A percentile compares a stretch with the other conserved stretches of the same genome.
These are phyloP conservation scores for Tubosaeta sp. DNA, from an alignment of 768 basidiomycete species.

Conservation along the genomic window DNA sequence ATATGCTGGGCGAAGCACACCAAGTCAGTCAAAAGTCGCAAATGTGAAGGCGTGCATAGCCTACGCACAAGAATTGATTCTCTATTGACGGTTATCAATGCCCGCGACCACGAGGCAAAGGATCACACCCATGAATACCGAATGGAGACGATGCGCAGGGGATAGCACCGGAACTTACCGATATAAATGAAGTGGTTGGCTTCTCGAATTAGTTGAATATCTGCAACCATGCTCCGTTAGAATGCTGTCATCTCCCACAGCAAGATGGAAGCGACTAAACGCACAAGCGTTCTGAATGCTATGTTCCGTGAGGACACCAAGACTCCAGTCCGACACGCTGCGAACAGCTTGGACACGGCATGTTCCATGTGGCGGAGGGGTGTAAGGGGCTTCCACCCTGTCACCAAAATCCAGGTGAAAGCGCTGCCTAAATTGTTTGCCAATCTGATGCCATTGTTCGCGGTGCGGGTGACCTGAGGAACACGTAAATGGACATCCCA, in stretches of 20 bases:
- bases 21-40: conserved; percentile 2
- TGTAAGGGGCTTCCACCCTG: conserved; percentile 39
- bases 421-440: conserved; percentile 56
- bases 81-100: conserved; percentile 31
- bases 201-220: conserved; percentile 76
- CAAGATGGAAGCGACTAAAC: conserved; percentile 27
- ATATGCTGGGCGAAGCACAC: conserved; percentile 52
- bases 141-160: background rate
- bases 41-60: background rate
- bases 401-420: conserved; percentile 50
- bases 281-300: conserved; percentile 92
- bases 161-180: conserved; percentile 46
- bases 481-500: background rate
- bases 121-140: conserved; percentile 11
- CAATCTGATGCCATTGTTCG: conserved; percentile 53
- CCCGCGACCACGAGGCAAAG: conserved; percentile 8
- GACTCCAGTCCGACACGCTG: conserved; percentile 90
- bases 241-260: background rate
- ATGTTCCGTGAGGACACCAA: conserved; percentile 83
- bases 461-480: conserved; percentile 62
- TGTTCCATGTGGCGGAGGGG: conserved; percentile 42
- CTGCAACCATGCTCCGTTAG: conserved; percentile 31
- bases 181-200: conserved; percentile 91
- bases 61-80: conserved; percentile 83
- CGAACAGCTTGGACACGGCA: conserved; percentile 79